phyloP scores from a whole-genome alignment of 2,329 filamentous ascomycete genomes.

The Trichophyton rubrum region DNA sequence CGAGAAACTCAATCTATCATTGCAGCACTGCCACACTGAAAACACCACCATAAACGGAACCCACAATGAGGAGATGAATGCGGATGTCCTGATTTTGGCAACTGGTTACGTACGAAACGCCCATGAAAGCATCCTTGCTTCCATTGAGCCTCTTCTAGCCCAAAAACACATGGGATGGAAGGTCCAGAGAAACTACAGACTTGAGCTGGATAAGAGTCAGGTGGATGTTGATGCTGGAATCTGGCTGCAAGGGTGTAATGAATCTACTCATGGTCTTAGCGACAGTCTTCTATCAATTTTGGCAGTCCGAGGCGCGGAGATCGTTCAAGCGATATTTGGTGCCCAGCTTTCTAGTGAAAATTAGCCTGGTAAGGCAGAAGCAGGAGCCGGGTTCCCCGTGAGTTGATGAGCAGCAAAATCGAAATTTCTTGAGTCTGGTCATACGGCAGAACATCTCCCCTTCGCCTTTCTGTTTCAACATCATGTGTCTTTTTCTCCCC shows the following conservation, averaged over 20 bases:
- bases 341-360: not conserved
- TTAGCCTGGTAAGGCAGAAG: not conserved
- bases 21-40: conserved; percentile 39
- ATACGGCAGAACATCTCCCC: not conserved
- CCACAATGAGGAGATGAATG: conserved; percentile 52
- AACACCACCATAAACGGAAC: conserved; percentile 20
- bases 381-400: not conserved
- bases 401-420: not conserved
- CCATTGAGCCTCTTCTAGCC: conserved; percentile 54
- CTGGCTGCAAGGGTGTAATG: conserved; percentile 89
- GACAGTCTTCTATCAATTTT: conserved; percentile 71
- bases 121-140: conserved; percentile 64
- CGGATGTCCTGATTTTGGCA: conserved; percentile 71
- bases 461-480: not conserved
- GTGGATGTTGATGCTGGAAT: conserved; percentile 65
- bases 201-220: conserved; percentile 55
- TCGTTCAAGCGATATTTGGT: conserved; percentile 16
- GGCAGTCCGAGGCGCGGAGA: conserved; percentile 38
- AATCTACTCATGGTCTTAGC: conserved; percentile 77
- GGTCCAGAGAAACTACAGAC: conserved; percentile 65
- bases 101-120: conserved; percentile 72
- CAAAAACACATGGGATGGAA: conserved; percentile 45
- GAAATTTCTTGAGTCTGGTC: too few species aligned
- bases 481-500: not conserved
- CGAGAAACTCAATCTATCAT: conserved; percentile 45